Evolutionary conservation across 257 asterid genomes (phyloP).

Genomic region (Solanum tarijense): DNA sequence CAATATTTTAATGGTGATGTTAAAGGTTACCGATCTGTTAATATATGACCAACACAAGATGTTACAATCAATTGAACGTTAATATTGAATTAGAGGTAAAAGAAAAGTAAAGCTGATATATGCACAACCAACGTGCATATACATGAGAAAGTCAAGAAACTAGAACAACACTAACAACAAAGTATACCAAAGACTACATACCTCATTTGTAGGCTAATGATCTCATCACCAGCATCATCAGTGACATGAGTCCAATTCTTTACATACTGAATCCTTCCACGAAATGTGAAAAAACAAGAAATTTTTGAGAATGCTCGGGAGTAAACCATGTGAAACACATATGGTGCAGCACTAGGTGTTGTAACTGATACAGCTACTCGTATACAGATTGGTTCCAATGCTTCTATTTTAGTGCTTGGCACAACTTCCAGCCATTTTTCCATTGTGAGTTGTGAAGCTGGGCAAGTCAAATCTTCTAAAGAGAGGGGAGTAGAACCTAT

Average conservation of each 20-base stretch:
- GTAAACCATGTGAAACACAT: slow-evolving; percentile 41
- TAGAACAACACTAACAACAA: background rate
- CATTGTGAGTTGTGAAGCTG: slow-evolving; percentile 37
- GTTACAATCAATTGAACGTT: background rate
- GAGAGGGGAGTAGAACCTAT: slow-evolving; percentile 52
- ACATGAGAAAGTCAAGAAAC: background rate
- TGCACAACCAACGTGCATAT: background rate
- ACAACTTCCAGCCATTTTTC: slow-evolving; percentile 88
- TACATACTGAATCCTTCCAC: slow-evolving; percentile 31
- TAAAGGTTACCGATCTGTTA: background rate
- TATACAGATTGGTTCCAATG: slow-evolving; percentile 43
- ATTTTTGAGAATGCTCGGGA: slow-evolving; percentile 42
- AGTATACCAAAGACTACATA: slow-evolving; percentile 9
- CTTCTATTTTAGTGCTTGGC: slow-evolving; percentile 39
- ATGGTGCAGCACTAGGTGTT: slow-evolving; percentile 52
- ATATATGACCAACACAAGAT: background rate
- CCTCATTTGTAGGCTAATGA: slow-evolving; percentile 77
- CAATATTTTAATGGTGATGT: background rate
- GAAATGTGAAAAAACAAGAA: slow-evolving; percentile 62
- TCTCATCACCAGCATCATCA: slow-evolving; percentile 59
- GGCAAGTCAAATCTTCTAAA: slow-evolving; percentile 41
- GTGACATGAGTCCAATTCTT: slow-evolving; percentile 43
- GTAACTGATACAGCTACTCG: slow-evolving; percentile 81
- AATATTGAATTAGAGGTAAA: background rate
- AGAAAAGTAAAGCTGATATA: background rate